Evolutionary conservation across 192 early-diverging fungal species (phyloP), one percentile per base, ranked within the genome.

Genomic region (Fimicolochytrium jonesii): DNA sequence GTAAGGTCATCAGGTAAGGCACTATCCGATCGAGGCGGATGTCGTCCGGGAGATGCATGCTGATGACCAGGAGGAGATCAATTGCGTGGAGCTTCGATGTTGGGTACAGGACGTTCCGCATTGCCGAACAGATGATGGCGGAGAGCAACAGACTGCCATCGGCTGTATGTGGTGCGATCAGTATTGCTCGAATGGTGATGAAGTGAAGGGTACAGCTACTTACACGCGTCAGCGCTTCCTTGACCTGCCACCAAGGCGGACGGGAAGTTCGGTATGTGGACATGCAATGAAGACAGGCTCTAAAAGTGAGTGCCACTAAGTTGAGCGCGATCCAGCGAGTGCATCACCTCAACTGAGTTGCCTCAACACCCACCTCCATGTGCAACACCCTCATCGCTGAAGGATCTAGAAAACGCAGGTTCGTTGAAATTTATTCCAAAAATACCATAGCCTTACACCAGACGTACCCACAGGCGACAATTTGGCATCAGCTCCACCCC

Each of bases 1-100:
- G 50, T 6, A 90, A 60, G 0, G 71, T 63, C 10, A 92, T 77
- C n/a, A 92, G 46, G 67, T 88, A 90, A 30, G 90, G 90, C n/a
- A 92, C 72, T 18, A 90, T 59, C 18, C 90, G 71, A 67, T 92
- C 90, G 9, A 92, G 68, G 37, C 85, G 84, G 29, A 85, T 74
- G 50, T 86, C 84, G 45, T 92, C 90, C 3, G 84, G 61, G 1
- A 92, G 61, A 56, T 88, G 77, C 31, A 83, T 70, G 5, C 77
- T 74, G 7, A 92, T 65, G 2, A 82, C 87, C 0, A 92, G 68
- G 0, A 91, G 65, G 44, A 92, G 82, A 65, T 92, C 90, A 32
- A 92, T 41, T 0, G 85, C 90, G 51, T 80, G 75, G 20, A 92
- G 57, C 51, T 84, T 86, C 26, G 90, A 87, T 0, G 82, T 72